phyloP scores from a whole-genome alignment of 2,329 filamentous ascomycete genomes.

The Lecanicillium sp. region DNA sequence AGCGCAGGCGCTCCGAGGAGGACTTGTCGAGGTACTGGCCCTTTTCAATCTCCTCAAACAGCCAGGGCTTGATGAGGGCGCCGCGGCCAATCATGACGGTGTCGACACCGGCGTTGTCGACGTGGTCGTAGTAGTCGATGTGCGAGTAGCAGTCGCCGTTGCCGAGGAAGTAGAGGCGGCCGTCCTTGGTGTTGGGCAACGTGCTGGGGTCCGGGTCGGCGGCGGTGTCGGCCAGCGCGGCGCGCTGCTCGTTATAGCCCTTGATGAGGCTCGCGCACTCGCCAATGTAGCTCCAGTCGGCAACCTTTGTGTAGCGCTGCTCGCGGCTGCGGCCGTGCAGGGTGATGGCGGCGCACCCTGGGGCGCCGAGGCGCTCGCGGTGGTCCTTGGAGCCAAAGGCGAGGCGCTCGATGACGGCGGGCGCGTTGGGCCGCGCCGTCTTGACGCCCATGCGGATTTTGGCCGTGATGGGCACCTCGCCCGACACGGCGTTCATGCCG shows the following conservation, averaged over 20 bases:
- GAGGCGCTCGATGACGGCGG: slow-evolving; percentile 74
- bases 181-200: slow-evolving; percentile 55
- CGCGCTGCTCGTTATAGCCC: slow-evolving; percentile 63
- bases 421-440: slow-evolving; percentile 69
- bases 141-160: slow-evolving; percentile 97
- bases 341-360: slow-evolving; percentile 90
- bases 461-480: slow-evolving; percentile 83
- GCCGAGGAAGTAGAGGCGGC: slow-evolving; percentile 82
- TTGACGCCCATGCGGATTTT: slow-evolving; percentile 92
- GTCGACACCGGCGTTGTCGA: slow-evolving; percentile 74
- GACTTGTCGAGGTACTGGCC: slow-evolving; percentile 96
- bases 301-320: slow-evolving; percentile 83
- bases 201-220: slow-evolving; percentile 69
- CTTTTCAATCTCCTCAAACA: slow-evolving; percentile 91
- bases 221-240: slow-evolving; percentile 64
- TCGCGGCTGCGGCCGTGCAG: slow-evolving; percentile 89
- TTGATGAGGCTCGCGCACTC: slow-evolving; percentile 83
- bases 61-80: slow-evolving; percentile 94
- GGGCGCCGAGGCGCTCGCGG: slow-evolving; percentile 60
- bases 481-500: slow-evolving; percentile 91
- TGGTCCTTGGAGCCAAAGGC: slow-evolving; percentile 72
- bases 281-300: slow-evolving; percentile 94
- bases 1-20: slow-evolving; percentile 72
- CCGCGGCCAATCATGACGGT: slow-evolving; percentile 97
- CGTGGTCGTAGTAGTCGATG: slow-evolving; percentile 72